These are phyloP conservation scores for Trichoderma sp. DNA, from an alignment of 2,329 filamentous ascomycete species.

Conservation along the genomic window DNA sequence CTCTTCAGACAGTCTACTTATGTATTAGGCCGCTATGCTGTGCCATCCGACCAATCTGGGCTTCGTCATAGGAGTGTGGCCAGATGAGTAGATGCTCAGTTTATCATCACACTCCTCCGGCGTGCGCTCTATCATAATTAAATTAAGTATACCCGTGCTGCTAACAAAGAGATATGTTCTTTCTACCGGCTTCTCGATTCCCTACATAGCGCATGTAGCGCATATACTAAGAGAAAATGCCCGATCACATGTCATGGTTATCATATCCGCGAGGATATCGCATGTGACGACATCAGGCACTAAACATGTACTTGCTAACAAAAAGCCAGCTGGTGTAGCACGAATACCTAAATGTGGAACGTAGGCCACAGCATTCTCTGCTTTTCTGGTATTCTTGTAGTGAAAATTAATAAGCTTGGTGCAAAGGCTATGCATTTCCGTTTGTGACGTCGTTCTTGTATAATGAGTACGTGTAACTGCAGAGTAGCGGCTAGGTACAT, in stretches of 20 bases:
- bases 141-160: neutral
- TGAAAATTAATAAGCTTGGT: neutral
- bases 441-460: neutral
- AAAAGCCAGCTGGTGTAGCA: neutral
- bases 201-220: neutral
- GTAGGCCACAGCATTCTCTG: neutral
- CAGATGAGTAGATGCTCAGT: no score
- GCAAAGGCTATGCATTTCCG: neutral
- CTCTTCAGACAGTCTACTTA: neutral
- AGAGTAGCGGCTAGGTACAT: neutral
- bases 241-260: neutral
- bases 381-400: neutral
- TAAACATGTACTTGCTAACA: neutral
- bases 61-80: neutral
- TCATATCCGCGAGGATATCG: neutral
- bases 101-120: neutral
- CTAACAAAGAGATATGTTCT: neutral
- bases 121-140: neutral
- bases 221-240: neutral
- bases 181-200: neutral
- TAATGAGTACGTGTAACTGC: no score
- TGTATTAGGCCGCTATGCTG: neutral
- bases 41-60: neutral
- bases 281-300: neutral
- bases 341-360: neutral